Evolutionary conservation across 1,139 yeast species (phyloP).

Genomic region (Suhomyces ambrosiae): DNA sequence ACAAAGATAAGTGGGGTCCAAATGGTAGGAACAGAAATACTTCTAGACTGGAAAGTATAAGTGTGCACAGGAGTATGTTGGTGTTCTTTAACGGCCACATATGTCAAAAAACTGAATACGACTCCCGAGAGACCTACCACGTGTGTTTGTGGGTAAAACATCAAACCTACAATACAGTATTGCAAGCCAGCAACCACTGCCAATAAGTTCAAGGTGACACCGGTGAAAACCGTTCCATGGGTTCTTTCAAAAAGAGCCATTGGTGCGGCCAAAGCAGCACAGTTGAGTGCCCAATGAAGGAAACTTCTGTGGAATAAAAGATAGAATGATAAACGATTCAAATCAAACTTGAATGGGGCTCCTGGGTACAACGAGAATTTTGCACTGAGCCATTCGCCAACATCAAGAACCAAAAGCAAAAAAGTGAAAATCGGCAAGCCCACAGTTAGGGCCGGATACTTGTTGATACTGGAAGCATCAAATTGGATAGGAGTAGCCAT

Average conservation of each 20-base stretch:
- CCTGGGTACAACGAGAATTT: constrained; percentile 51
- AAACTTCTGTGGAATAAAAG: constrained; percentile 67
- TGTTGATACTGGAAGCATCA: constrained; percentile 3
- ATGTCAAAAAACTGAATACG: constrained; percentile 71
- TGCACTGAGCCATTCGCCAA: constrained; percentile 20
- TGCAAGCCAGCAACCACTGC: constrained; percentile 73
- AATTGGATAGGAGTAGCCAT: constrained; percentile 3
- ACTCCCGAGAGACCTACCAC: constrained; percentile 76
- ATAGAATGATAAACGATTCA: constrained; percentile 72
- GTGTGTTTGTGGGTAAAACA: constrained; percentile 54
- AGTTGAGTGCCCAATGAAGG: constrained; percentile 65
- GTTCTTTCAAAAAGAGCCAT: constrained; percentile 68
- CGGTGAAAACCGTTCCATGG: constrained; percentile 89
- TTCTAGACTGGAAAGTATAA: constrained; percentile 26
- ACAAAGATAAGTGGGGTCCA: constrained; percentile 60
- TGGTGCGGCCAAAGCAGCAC: constrained; percentile 60
- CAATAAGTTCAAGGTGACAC: constrained; percentile 72
- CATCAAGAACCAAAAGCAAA: constrained; percentile 37
- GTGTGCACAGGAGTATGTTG: constrained; percentile 46
- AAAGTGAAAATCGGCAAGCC: constrained; percentile 63
- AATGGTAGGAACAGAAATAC: constrained; percentile 59
- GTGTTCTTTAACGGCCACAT: constrained; percentile 63
- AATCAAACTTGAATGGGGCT: constrained; percentile 57
- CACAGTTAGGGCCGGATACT: constrained; percentile 62
- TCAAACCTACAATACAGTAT: constrained; percentile 57